phyloP scores from a whole-genome alignment of 495 filamentous ascomycete genomes.

The Geoglossum glabrum region DNA sequence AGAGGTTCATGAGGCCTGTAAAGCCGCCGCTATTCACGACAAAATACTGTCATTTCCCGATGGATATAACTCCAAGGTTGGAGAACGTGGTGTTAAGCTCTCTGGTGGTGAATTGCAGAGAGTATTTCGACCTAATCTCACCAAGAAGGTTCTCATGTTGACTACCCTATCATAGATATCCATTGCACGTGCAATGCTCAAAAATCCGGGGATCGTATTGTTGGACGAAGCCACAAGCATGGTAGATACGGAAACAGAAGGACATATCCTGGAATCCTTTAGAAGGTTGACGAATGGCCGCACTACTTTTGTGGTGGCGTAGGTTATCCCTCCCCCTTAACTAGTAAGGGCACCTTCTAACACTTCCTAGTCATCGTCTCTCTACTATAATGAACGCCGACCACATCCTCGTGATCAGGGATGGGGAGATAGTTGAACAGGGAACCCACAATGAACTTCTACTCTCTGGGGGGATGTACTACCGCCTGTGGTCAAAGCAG shows the following conservation, averaged over 20 bases:
- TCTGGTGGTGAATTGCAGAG: conserved; percentile 46
- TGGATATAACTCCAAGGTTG: conserved; percentile 18
- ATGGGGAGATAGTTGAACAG: conserved; percentile 27
- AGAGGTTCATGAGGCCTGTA: conserved; percentile 7
- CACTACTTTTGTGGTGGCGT: conserved; percentile 30
- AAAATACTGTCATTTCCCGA: conserved; percentile 7
- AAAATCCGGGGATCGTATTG: conserved; percentile 63
- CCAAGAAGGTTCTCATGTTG: background rate
- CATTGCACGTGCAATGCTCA: conserved; percentile 46
- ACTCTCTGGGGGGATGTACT: conserved; percentile 32
- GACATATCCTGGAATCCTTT: conserved; percentile 22
- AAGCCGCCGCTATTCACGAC: conserved; percentile 24
- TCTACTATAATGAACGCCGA: conserved; percentile 33
- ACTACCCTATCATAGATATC: conserved; percentile 21
- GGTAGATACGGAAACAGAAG: conserved; percentile 51
- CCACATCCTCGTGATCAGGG: conserved; percentile 29
- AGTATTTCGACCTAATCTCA: background rate
- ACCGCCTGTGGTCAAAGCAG: conserved; percentile 42
- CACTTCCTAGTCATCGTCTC: conserved; percentile 41
- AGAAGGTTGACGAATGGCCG: conserved; percentile 12
- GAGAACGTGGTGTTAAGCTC: conserved; percentile 34
- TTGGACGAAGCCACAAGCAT: conserved; percentile 74
- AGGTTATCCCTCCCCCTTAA: conserved; percentile 11
- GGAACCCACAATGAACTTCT: conserved; percentile 37
- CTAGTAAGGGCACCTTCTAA: conserved; percentile 5